Evolutionary conservation across 2,329 filamentous ascomycete species (phyloP), one percentile per base, ranked within the genome.

Genomic region (Colletotrichum tropicicola): DNA sequence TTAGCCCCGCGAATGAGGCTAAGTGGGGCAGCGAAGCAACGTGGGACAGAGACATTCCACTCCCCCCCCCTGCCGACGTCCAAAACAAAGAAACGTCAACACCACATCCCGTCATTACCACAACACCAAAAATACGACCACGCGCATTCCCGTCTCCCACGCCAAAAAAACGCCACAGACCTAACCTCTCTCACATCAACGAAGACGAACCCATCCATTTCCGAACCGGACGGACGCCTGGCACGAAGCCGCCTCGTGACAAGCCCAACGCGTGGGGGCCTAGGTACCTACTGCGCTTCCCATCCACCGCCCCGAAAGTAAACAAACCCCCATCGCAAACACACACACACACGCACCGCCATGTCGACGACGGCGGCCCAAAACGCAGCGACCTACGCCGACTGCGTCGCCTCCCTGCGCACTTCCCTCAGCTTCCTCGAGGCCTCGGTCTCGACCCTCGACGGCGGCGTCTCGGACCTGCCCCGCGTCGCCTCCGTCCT

Each of bases 381-480:
- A n/a, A 62, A 65, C 51, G 58, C 57, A 28, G 35, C 44, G 45
- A 78, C 79, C 32, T 88, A 88, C 77, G 76, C 76, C 68, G 85
- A 87, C 77, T 89, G 87, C 78, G 87, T 90, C 65, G 75, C 84
- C 56, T 87, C 87, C 19, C 81, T 90, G 21, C 85, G 86, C 72
- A 80, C 80, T 49, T 89, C 87, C n/a, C 84, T 89, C 67, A 82
- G 82, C 64, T 87, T 85, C 71, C 86, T 90, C 71, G 83, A 88
- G 62, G 86, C 85, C 6, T 87, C 87, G 12, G 87, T 89, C 41
- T 75, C 80, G 44, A 88, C 85, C 5, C 82, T 90, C 47, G 84
- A 82, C 52, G 76, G 75, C 49, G 87, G 86, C 68, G 83, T 89
- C 25, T 77, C 83, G 32, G 87, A 90, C 78, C 85, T 87, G 68